Percentiles rank a stretch among this genome's conserved stretches.
Evolutionary conservation across 768 basidiomycete species (phyloP).

Genomic region (Pleurotus djamor): DNA sequence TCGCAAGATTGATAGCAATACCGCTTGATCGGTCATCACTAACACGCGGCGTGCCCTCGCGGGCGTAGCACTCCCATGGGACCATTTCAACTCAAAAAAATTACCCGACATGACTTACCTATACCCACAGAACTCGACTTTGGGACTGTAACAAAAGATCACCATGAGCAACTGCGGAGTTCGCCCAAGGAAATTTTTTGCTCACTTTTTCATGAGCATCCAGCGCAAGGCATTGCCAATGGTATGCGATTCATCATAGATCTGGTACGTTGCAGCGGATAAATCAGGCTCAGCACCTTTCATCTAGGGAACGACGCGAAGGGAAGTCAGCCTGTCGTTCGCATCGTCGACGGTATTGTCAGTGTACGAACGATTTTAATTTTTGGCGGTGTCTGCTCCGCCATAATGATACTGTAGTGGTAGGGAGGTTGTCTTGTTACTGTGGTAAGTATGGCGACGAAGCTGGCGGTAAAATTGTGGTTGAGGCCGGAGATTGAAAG

Average conservation of each 20-base stretch:
- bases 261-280: constrained; percentile 90
- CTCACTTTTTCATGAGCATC: constrained; percentile 99
- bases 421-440: no score
- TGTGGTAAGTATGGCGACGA: no score
- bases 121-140: constrained; percentile 98
- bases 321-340: constrained; percentile 15
- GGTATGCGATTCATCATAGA: constrained; percentile 93
- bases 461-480: no score
- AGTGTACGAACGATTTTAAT: constrained; percentile 34
- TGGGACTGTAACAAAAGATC: constrained; percentile 56
- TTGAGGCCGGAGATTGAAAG: no score
- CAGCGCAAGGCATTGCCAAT: constrained; percentile 93
- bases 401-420: constrained; percentile 5
- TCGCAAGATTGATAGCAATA: no score
- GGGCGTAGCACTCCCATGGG: background rate
- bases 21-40: no score
- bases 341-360: background rate
- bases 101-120: constrained; percentile 47
- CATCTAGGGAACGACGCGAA: constrained; percentile 50
- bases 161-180: background rate
- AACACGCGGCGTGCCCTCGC: no score
- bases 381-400: constrained; percentile 34
- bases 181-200: no score
- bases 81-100: background rate
- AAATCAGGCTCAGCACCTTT: constrained; percentile 80